These are phyloP conservation scores for Colletotrichum sidae DNA, from an alignment of 2,329 filamentous ascomycete genomes.

Conservation along the genomic window DNA sequence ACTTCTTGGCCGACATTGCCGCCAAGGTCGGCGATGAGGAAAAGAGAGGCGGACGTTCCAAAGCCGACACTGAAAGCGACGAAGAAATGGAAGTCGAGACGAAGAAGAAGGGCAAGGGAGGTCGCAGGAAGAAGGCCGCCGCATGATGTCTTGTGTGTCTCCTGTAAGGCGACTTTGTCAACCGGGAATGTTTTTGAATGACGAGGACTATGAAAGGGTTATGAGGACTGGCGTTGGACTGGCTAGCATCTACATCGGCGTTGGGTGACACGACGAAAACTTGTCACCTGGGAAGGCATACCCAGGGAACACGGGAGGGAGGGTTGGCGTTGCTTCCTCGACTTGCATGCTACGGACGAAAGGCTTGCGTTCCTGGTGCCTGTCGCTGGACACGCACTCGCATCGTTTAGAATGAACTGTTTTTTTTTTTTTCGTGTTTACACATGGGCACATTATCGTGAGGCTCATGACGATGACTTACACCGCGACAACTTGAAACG, in stretches of 20 bases:
- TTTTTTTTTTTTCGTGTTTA: not conserved
- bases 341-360: constrained; percentile 29
- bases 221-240: constrained; percentile 41
- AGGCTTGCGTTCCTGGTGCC: constrained; percentile 29
- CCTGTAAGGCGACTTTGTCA: not conserved
- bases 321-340: constrained; percentile 35
- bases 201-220: constrained; percentile 37
- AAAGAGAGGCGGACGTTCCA: constrained; percentile 57
- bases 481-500: constrained; percentile 23
- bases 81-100: constrained; percentile 60
- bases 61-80: constrained; percentile 65
- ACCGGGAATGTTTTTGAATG: constrained; percentile 13
- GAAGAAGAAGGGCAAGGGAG: constrained; percentile 60
- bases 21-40: constrained; percentile 77
- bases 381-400: constrained; percentile 24
- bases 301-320: constrained; percentile 30
- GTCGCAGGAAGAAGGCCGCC: constrained; percentile 62
- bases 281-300: constrained; percentile 27
- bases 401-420: constrained; percentile 23
- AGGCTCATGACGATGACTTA: constrained; percentile 10
- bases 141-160: constrained; percentile 21
- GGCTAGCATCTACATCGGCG: constrained; percentile 43
- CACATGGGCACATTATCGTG: not conserved
- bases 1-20: constrained; percentile 93
- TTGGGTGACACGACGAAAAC: constrained; percentile 39